Evolutionary conservation across 2,329 filamentous ascomycete genomes (phyloP), one percentile per base, ranked within the genome.

Genomic region (Xylogone sp.): DNA sequence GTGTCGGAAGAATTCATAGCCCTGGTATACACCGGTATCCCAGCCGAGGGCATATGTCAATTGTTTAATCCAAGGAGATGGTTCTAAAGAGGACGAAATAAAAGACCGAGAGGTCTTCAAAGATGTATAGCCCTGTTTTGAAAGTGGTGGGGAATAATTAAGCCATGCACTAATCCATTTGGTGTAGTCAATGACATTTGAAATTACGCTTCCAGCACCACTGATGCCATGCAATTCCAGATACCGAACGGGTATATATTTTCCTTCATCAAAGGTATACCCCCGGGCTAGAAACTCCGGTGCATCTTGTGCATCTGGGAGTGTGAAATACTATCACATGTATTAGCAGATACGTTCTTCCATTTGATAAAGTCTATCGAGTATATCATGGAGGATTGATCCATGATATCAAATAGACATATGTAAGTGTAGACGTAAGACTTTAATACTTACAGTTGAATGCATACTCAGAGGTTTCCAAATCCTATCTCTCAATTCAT

Each of bases 91-190:
- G 18, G 48, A 49, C 3, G 34, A 46, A 3, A 54, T 50, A 50
- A 68, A 60, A n/a, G 61, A 68, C 46, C 68, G 64, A 31, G 67
- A 67, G 31, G 56, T 65, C 52, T 61, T 64, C 20, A 75, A 53
- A 13, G 67, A 65, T 27, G 55, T 53, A 52, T 71, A 66, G 2
- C 62, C 66, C 12, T 58, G 56, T 50, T 48, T 51, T 7, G 68
- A 64, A 22, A 77, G 56, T 1, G 71, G 69, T 13, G 61, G 63
- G 2, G 64, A 61, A 31, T 58, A 61, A n/a, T 69, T 59, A 21
- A 83, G 63, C 21, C 81, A 64, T 19, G 73, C 75, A 21, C 67
- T 65, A 2, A 81, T 56, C 79, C 79, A 84, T 57, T 71, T 73
- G 1, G 69, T 61, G 58, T 78, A 81, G 63, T 82, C 78, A 7